A percentile compares a stretch with the other conserved stretches of the same genome.
Evolutionary conservation across 139 green algal species (phyloP).

Genomic region (Tetradesmus lagerheimii): DNA sequence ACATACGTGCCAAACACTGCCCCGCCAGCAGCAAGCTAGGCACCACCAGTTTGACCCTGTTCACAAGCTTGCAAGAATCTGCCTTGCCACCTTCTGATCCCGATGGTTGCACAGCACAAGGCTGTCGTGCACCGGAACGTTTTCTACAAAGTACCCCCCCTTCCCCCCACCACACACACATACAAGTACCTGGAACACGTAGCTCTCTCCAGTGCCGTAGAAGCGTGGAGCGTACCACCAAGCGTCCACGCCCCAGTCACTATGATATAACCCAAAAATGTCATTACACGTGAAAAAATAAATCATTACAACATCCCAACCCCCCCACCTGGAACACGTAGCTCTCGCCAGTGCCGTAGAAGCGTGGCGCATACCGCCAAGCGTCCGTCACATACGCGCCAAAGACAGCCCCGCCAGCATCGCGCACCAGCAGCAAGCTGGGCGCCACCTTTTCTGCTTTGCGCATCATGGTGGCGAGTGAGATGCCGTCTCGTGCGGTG

Average conservation of each 20-base stretch:
- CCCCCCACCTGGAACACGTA: constrained; percentile 79
- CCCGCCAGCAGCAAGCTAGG: no score
- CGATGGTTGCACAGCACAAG: no score
- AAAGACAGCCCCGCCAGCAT: constrained; percentile 73
- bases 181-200: constrained; percentile 85
- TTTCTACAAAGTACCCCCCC: no score
- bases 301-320: no score
- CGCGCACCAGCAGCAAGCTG: constrained; percentile 74
- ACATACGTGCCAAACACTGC: constrained; percentile 81
- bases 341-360: constrained; percentile 87
- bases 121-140: no score
- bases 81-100: no score
- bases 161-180: no score
- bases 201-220: constrained; percentile 87
- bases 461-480: constrained; percentile 80
- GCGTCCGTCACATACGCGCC: constrained; percentile 77
- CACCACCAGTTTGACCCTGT: no score
- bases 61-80: no score
- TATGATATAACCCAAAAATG: no score
- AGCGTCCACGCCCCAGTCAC: no score
- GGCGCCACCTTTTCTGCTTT: constrained; percentile 56
- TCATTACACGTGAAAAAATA: no score
- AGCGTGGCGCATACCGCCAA: constrained; percentile 71
- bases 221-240: constrained; percentile 75
- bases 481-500: constrained; percentile 75